Evolutionary conservation across 768 basidiomycete species (phyloP), one percentile per base, ranked within the genome.

Genomic region (Porphyrellus cyaneotinctus): DNA sequence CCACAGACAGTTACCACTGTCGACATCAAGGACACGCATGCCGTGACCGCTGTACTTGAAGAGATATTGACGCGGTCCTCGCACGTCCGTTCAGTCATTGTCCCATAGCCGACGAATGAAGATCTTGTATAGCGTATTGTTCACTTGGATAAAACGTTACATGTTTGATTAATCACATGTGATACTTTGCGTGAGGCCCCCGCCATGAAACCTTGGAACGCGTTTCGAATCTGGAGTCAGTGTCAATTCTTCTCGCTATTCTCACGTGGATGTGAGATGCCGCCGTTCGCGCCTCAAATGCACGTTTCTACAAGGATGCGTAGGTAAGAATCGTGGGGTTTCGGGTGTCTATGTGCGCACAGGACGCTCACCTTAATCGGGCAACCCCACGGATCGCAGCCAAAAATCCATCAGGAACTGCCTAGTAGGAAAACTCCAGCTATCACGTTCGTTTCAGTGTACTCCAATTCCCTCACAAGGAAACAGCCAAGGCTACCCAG

Each of bases 41-140:
- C 45, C 4, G 65, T 70, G 11, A 56, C 47, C 2, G 43, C 44
- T 11, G 67, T 65, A 9, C 46, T 70, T 37, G 52, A 59, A 23
- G 62, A 62, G 33, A 48, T 67, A 37, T 46, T 69, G 54, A 64
- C 52, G 12, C 61, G 64, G n/a, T 59, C 69, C 6, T 60, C 69
- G 13, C 64, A 58, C 24, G 30, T 62, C 38, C 70, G 69, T 41
- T 61, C 66, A 0, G 65, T 70, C 22, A 62, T 70, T 15, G 26
- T 69, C 8, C 65, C 69, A 9, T 62, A 43, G 55, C 1, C 9
- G 4, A 38, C 17, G 20, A n/a, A 17, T 17, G n/a, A 28, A 28
- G 9, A 28, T 9, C 5, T 28, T 9, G 26, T 28, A 5, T 9
- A 28, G 26, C 26, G 26, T 28, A n/a, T n/a, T n/a, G n/a, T 28